Evolutionary conservation across 2,329 filamentous ascomycete species (phyloP).

Genomic region (Calonectria hongkongensis): DNA sequence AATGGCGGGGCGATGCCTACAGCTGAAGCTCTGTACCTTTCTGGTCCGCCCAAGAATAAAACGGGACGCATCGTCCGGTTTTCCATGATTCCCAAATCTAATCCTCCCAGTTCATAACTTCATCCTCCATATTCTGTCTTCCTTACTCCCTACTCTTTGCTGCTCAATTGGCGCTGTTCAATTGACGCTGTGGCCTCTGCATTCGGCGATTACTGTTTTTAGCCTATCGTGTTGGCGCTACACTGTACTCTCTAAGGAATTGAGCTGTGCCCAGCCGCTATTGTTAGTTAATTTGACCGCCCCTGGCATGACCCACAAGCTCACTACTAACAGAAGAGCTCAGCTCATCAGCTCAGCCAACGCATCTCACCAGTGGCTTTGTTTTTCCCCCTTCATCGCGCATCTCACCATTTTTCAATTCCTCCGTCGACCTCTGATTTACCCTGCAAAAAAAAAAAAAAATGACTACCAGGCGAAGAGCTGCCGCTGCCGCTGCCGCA

Average conservation of each 20-base stretch:
- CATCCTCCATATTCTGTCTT: too few relatives aligned
- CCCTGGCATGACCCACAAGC: slow-evolving; percentile 38
- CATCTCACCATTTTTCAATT: neutral
- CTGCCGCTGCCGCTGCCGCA: slow-evolving; percentile 46
- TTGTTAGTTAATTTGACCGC: slow-evolving; percentile 44
- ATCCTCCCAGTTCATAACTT: neutral
- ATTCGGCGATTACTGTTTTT: slow-evolving; percentile 53
- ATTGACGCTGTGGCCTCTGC: slow-evolving; percentile 23
- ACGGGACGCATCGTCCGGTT: slow-evolving; percentile 26
- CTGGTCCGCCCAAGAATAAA: slow-evolving; percentile 35
- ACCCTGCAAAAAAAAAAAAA: neutral
- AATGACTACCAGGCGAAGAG: slow-evolving; percentile 52
- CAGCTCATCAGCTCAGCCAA: slow-evolving; percentile 20
- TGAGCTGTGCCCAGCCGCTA: slow-evolving; percentile 1
- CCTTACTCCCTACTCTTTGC: neutral
- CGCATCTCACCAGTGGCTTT: slow-evolving; percentile 31
- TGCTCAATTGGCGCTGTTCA: slow-evolving; percentile 39
- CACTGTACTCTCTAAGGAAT: neutral
- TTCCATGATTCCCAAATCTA: slow-evolving; percentile 26
- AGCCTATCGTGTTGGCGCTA: slow-evolving; percentile 43
- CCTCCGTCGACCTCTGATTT: neutral
- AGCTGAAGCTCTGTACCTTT: slow-evolving; percentile 30
- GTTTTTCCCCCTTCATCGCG: neutral
- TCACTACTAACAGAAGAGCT: slow-evolving; percentile 34
- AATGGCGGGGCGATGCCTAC: neutral